Base-by-base conservation (phyloP, 2,329 filamentous ascomycete genomes). In the Sphaerulina musiva region DNA sequence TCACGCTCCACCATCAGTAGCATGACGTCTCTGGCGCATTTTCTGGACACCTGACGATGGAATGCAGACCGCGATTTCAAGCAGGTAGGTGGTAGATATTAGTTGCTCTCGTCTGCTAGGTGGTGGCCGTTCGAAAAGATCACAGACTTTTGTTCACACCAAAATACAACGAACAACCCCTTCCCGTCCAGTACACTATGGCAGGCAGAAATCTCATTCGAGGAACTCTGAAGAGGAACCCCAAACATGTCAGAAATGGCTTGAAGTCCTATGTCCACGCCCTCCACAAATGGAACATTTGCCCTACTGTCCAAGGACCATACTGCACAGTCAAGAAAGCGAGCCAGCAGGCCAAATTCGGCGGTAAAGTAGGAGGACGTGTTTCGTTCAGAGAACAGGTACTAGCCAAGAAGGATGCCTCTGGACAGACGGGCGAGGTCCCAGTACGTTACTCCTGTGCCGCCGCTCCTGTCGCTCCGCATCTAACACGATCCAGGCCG, bases 251-350 rank as follows among this genome's bases (percentile, higher is more conserved):
- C 17, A 57, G 62, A 29, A 62, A 62, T 56, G 67, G 67, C 34
- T 42, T 65, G 41, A 67, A 65, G 50, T 64, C 65, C 8, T 69
- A 69, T 36, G 62, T 60, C 12, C 60, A 63, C 48, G 61, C 62
- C 23, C 48, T 66, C 12, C 48, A 56, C 42, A 64, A 64, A 40
- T 66, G 62, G 67, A 75, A 78, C 54, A 82, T 87, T 65, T 70
- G 77, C 20, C 82, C 84, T 34, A 85, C 83, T 54, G 74, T 78
- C 58, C 76, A 78, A 1, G 83, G 84, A 4, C 84, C 82, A 6
- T 87, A 81, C 70, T 76, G 75, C 58, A 73, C 80, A 57, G 68
- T 74, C 56, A 73, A 76, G 31, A 72, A 74, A 34, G 65, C 77
- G 51, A 69, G 76, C 29, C 74, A 81, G 57, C 74, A 75, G 39